phyloP scores from a whole-genome alignment of 2,329 filamentous ascomycete genomes.

The Fusarium algeriense region DNA sequence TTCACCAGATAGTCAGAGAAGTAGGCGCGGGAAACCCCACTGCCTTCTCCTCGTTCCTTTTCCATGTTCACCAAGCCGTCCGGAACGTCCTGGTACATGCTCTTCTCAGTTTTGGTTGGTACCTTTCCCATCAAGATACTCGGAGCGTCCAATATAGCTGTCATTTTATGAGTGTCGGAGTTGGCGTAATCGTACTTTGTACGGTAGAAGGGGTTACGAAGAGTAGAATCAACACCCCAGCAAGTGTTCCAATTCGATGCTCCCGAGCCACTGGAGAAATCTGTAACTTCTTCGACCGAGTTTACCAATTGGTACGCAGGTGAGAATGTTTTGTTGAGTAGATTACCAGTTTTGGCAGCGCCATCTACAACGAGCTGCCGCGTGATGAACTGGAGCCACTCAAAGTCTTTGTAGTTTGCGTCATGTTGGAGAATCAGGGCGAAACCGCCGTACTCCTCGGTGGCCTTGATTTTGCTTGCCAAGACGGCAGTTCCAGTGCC shows the following conservation, averaged over 20 bases:
- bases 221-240: not conserved
- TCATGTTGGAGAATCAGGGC: not conserved
- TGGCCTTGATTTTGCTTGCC: not conserved
- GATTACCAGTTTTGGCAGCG: not conserved
- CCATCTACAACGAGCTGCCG: not conserved
- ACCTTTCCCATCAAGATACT: not conserved
- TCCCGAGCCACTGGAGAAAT: not conserved
- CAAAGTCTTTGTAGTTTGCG: not conserved
- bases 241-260: not conserved
- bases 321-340: not conserved
- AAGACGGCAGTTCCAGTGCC: not conserved
- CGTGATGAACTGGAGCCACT: not conserved
- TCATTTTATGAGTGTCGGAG: not conserved
- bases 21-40: not conserved
- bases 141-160: not conserved
- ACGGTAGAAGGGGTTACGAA: too few species aligned
- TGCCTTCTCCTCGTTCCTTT: not conserved
- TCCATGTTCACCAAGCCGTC: not conserved
- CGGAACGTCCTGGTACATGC: not conserved
- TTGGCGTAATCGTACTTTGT: not conserved
- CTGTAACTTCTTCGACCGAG: not conserved
- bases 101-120: fast-evolving
- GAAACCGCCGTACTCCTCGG: not conserved
- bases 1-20: not conserved
- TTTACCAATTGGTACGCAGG: not conserved